Evolutionary conservation across 179 eudicot species (phyloP), one percentile per base, ranked within the genome.

Genomic region (Sideroxylon spinosum): DNA sequence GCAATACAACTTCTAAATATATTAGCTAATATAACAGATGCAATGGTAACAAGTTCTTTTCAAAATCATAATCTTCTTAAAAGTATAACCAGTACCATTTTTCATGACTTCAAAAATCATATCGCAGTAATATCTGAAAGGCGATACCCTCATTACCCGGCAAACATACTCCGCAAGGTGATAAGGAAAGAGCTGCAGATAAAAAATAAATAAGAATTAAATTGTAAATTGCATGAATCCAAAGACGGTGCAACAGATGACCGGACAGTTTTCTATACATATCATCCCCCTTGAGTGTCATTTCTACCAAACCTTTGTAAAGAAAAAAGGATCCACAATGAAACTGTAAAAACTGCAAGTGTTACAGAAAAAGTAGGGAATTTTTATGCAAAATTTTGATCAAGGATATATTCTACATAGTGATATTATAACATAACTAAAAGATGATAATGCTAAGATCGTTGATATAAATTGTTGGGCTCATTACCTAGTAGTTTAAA

Each of bases 41-140:
- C 20, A 63, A 26, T 9, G 48, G 78, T 25, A 9, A 9, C 68
- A 75, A 37, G 44, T 37, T 37, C n/a, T 37, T 37, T 37, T 37
- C 5, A 1, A 37, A 37, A 37, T 3, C 44, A 37, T 37, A 37
- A 37, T 37, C 44, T 37, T 37, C 44, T 37, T 19, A 64, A 66
- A 53, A 52, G 14, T 10, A 78, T 44, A 78, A 82, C 59, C 61
- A 63, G 80, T 93, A 93, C 99, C 99, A 85, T 89, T 95, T 88
- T 86, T 95, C 99, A 95, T 95, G 79, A 95, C 99, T 85, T 95
- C 99, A 57, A 95, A 95, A 78, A 95, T 81, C 84, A 93, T 93
- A 76, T 95, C 98, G 78, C 99, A 95, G 75, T 95, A 95, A 84
- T 95, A 95, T 86, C 92, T 89, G 88, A 95, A 95, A 79, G 99